These are phyloP conservation scores for Candida nitratophila DNA, from an alignment of 805 yeast species.

Conservation along the genomic window DNA sequence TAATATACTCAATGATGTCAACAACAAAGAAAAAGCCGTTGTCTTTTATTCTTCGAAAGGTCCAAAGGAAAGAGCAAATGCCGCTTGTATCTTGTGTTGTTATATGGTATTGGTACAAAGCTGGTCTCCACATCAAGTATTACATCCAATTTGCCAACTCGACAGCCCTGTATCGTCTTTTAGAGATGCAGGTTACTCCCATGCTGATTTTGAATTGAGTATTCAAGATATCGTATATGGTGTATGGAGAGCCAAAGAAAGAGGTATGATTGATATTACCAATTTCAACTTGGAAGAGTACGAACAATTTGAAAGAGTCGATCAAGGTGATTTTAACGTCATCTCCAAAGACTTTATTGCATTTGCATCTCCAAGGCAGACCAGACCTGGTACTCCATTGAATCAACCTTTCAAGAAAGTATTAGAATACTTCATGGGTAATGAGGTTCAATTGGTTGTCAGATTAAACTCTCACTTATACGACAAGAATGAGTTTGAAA, in stretches of 20 bases:
- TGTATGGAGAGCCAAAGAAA: slow-evolving; percentile 94
- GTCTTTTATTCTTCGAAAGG: slow-evolving; percentile 83
- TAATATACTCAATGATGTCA: slow-evolving; percentile 80
- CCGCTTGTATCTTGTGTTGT: slow-evolving; percentile 90
- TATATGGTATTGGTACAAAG: slow-evolving; percentile 92
- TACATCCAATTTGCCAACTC: slow-evolving; percentile 88
- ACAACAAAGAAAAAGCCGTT: slow-evolving; percentile 80
- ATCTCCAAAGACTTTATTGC: slow-evolving; percentile 93
- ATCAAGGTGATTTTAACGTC: slow-evolving; percentile 92
- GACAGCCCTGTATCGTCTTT: slow-evolving; percentile 93
- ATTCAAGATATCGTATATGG: slow-evolving; percentile 96
- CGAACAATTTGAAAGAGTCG: slow-evolving; percentile 91
- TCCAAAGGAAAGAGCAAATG: slow-evolving; percentile 79
- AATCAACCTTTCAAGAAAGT: slow-evolving; percentile 81
- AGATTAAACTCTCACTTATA: slow-evolving; percentile 89
- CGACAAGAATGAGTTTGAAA: slow-evolving; percentile 77
- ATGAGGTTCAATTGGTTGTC: slow-evolving; percentile 82
- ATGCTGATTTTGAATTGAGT: slow-evolving; percentile 88
- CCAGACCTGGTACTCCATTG: slow-evolving; percentile 40
- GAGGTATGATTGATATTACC: slow-evolving; percentile 81
- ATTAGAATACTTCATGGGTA: slow-evolving; percentile 61
- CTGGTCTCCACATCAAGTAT: slow-evolving; percentile 97
- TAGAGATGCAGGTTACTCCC: slow-evolving; percentile 95
- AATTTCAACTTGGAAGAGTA: slow-evolving; percentile 87
- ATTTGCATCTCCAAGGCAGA: slow-evolving; percentile 92